Evolutionary conservation across 202 grass and related monocot species (phyloP).

Genomic region (Digitaria exilis): DNA sequence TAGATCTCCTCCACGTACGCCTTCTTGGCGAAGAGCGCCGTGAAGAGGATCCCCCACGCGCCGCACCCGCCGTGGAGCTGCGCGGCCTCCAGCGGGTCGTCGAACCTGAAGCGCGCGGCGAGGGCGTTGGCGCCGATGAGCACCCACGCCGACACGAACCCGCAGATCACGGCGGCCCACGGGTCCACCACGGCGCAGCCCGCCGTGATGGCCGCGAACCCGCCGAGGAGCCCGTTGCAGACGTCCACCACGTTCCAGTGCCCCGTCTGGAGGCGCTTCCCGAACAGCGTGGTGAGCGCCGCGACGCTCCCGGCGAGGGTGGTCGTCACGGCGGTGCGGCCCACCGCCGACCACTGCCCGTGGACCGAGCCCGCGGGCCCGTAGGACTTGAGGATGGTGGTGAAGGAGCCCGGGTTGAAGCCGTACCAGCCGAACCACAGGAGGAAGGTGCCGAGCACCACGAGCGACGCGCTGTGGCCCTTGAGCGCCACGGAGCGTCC

Average conservation of each 20-base stretch:
- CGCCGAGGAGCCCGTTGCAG: conserved; percentile 94
- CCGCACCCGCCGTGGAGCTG: conserved; percentile 94
- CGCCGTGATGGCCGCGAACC: conserved; percentile 90
- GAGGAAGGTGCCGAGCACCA: conserved; percentile 89
- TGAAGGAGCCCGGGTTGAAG: conserved; percentile 94
- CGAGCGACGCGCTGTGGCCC: conserved; percentile 91
- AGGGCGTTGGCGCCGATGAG: conserved; percentile 84
- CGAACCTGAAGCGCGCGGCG: conserved; percentile 73
- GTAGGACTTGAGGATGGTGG: conserved; percentile 78
- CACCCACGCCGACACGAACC: conserved; percentile 93
- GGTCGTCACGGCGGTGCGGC: conserved; percentile 91
- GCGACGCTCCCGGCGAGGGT: conserved; percentile 89
- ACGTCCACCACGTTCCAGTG: conserved; percentile 97
- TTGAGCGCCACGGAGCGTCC: conserved; percentile 77
- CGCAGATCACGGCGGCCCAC: conserved; percentile 92
- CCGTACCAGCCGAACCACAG: conserved; percentile 99
- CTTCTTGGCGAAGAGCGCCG: conserved; percentile 70
- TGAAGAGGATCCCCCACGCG: conserved; percentile 93
- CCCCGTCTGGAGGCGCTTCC: conserved; percentile 82
- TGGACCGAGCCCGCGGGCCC: conserved; percentile 67
- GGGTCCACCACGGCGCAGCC: conserved; percentile 94
- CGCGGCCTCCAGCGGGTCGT: conserved; percentile 91
- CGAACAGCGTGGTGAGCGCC: conserved; percentile 94
- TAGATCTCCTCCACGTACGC: conserved; percentile 83
- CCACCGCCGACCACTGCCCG: conserved; percentile 95